A percentile compares a stretch with the other conserved stretches of the same genome.
Evolutionary conservation across 768 basidiomycete species (phyloP).

Genomic region (Mrakia hoshinonis): DNA sequence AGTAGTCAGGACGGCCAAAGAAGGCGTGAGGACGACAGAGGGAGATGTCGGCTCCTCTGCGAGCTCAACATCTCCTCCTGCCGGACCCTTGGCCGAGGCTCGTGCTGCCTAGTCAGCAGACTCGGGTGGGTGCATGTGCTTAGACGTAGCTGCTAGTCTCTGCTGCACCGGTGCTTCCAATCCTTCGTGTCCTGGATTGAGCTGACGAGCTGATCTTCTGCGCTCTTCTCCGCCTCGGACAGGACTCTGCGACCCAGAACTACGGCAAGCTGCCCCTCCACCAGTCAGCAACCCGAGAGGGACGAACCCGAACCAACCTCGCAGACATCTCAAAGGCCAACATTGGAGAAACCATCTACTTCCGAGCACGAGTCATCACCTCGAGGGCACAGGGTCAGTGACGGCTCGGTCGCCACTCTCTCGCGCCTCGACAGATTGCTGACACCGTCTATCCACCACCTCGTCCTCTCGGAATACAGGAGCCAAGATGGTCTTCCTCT

Average conservation of each 20-base stretch:
- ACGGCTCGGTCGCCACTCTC: background rate
- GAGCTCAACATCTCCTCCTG: too few species aligned
- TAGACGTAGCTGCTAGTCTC: too few species aligned
- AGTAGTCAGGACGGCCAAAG: too few species aligned
- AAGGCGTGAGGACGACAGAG: too few species aligned
- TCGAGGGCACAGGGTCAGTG: conserved; percentile 66
- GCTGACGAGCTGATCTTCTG: background rate
- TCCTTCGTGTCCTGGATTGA: too few species aligned
- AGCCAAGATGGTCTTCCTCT: conserved; percentile 90
- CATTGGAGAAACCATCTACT: conserved; percentile 64
- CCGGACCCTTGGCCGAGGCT: too few species aligned
- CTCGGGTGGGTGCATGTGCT: too few species aligned
- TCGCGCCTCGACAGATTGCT: too few species aligned
- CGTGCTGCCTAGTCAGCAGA: too few species aligned
- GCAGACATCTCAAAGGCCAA: conserved; percentile 52
- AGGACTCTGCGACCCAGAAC: conserved; percentile 52
- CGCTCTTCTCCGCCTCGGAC: background rate
- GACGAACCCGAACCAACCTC: conserved; percentile 57
- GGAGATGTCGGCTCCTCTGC: too few species aligned
- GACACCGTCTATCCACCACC: too few species aligned
- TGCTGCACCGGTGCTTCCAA: too few species aligned
- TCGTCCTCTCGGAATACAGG: conserved; percentile 38
- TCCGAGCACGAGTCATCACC: conserved; percentile 85
- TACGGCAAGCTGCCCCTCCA: conserved; percentile 85
- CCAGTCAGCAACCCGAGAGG: conserved; percentile 70